Base-by-base conservation (phyloP, 345 rosid species). In the Salix caprea region DNA sequence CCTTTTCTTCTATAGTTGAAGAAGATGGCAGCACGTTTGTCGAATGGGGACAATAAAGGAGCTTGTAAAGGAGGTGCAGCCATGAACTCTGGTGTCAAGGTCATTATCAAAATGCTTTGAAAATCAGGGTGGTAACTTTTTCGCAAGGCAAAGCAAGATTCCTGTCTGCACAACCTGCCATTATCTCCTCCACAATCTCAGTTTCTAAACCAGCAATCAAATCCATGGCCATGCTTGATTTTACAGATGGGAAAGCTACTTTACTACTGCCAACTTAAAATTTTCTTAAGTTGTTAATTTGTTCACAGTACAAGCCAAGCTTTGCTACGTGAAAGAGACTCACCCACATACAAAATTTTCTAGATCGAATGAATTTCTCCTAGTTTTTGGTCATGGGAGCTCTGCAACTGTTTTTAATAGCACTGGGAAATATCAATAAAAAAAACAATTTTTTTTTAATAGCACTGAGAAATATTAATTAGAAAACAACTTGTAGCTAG, bases 1-100 rank as follows among this genome's bases (percentile, higher is more conserved):
- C 44, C 61, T 67, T 78, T 64, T 9, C 30, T 21, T 74, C 60
- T 64, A 78, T 76, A 66, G 76, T 78, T 84, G 79, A 78, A 79
- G 76, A 26, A 30, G 23, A 70, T 68, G 66, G 74, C 52, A 30
- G 34, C 78, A 70, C 77, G 62, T 74, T 64, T 76, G 71, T 39
- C 62, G 50, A 70, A 74, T 67, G 46, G 65, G 44, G 60, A 44
- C 30, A 46, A 48, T 73, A 42, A 72, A 75, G 46, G 26, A 36
- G 66, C 28, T 73, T 73, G 7, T 18, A 64, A 77, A 64, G 65
- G 48, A 73, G 67, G 68, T 39, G 68, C 71, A 46, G 30, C 6
- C 46, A 70, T 62, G 52, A 71, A 62, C 24, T 50, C 50, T 28
- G 39, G 54, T 32, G 18, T 67, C 14, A n/a, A 7, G 72, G 36